These are phyloP conservation scores for Monocercomonoides exilis DNA, from an alignment of 78 protist genomes.

Conservation along the genomic window DNA sequence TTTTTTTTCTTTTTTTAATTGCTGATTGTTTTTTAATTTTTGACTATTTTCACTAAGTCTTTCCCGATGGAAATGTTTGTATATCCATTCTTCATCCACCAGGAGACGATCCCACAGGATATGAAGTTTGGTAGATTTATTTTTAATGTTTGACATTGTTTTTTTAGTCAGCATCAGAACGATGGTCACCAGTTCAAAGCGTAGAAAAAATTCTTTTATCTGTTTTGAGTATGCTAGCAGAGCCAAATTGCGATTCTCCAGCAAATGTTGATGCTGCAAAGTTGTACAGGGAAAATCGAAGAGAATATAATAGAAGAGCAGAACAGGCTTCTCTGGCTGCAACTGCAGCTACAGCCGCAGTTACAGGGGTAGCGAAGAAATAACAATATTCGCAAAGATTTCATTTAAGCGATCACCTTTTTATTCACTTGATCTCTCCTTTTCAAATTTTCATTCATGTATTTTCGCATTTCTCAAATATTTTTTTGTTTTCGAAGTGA, in stretches of 20 bases:
- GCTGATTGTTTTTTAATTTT: background rate
- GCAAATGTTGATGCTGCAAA: background rate
- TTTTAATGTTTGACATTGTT: background rate
- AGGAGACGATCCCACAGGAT: conserved; percentile 4
- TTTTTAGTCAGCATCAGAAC: background rate
- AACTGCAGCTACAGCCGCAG: too few relatives aligned
- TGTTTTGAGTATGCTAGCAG: conserved; percentile 1
- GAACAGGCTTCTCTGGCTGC: too few relatives aligned
- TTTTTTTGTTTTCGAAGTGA: too few relatives aligned
- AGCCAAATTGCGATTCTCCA: background rate
- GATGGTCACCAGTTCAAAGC: conserved; percentile 10
- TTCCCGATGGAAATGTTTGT: background rate
- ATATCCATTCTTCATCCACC: conserved; percentile 3
- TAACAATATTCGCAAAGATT: too few relatives aligned
- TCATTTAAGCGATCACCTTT: too few relatives aligned
- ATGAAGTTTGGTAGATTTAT: background rate
- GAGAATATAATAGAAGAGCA: too few relatives aligned
- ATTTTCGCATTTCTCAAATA: too few relatives aligned
- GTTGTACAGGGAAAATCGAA: too few relatives aligned
- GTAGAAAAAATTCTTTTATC: background rate
- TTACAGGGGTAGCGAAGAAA: too few relatives aligned
- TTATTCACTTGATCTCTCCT: too few relatives aligned
- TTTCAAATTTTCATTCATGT: too few relatives aligned
- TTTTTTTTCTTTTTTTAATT: background rate
- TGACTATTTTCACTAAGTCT: too few relatives aligned